These are phyloP conservation scores for Abrus pulchellus DNA, from an alignment of 306 rosid species.

Conservation along the genomic window DNA sequence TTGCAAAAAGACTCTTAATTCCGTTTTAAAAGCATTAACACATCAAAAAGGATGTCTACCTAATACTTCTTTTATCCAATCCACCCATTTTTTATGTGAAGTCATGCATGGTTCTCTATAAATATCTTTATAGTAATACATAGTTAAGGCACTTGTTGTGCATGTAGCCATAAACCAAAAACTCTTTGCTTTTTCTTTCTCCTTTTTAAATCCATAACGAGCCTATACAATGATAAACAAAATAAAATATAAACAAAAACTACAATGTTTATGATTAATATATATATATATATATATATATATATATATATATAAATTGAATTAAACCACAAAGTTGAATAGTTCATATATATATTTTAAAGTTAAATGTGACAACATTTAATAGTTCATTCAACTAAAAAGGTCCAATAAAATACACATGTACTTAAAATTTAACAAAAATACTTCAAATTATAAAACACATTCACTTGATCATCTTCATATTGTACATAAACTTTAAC, in stretches of 20 bases:
- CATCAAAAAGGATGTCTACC: background rate
- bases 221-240: background rate
- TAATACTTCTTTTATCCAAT: background rate
- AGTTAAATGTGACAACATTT: too few relatives aligned
- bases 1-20: background rate
- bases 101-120: constrained; percentile 11
- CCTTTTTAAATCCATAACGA: background rate
- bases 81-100: background rate
- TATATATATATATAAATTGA: too few relatives aligned
- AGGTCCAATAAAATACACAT: too few relatives aligned
- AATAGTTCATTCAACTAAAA: too few relatives aligned
- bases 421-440: too few relatives aligned
- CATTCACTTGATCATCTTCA: too few relatives aligned
- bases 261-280: too few relatives aligned
- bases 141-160: background rate
- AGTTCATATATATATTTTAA: too few relatives aligned
- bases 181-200: background rate
- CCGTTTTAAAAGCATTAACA: background rate
- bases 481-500: background rate
- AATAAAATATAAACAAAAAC: too few relatives aligned
- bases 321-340: too few relatives aligned
- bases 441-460: too few relatives aligned
- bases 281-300: too few relatives aligned
- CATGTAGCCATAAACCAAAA: background rate
- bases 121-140: background rate